Percentiles rank a stretch among this genome's conserved stretches.
Evolutionary conservation across 78 protist genomes (phyloP).

Genomic region (Dictyostelium intermedium): DNA sequence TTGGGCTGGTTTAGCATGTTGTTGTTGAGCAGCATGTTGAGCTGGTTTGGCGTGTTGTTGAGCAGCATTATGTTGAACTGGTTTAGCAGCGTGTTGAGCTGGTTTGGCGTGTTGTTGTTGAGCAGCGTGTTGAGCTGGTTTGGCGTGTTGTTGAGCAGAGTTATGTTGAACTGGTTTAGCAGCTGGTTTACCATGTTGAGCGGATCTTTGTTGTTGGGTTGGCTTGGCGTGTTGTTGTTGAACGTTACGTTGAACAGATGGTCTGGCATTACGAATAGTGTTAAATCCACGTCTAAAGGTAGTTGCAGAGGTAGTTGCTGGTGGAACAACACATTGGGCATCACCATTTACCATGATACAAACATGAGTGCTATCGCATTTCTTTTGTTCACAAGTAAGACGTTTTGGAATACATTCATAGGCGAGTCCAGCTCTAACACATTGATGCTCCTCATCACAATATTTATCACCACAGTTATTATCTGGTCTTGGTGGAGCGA

Average conservation of each 20-base stretch:
- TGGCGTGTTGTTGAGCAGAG: neutral
- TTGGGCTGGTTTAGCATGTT: neutral
- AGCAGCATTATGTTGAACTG: neutral
- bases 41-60: neutral
- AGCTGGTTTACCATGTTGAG: neutral
- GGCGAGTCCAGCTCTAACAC: neutral
- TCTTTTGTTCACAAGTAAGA: neutral
- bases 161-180: neutral
- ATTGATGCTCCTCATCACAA: neutral
- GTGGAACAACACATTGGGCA: constrained; percentile 10
- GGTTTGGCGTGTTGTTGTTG: neutral
- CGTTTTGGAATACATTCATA: neutral
- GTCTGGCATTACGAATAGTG: neutral
- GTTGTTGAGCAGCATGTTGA: neutral
- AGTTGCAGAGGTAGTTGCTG: neutral
- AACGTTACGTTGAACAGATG: neutral
- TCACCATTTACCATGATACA: constrained; percentile 5
- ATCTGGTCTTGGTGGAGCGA: neutral
- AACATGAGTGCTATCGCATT: neutral
- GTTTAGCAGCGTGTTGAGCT: neutral
- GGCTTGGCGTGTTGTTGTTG: neutral
- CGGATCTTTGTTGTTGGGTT: neutral
- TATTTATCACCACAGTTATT: neutral
- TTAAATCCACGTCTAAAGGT: neutral
- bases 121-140: neutral